Base-by-base conservation (phyloP, 2,329 filamentous ascomycete genomes). In the Pseudogymnoascus sp. region DNA sequence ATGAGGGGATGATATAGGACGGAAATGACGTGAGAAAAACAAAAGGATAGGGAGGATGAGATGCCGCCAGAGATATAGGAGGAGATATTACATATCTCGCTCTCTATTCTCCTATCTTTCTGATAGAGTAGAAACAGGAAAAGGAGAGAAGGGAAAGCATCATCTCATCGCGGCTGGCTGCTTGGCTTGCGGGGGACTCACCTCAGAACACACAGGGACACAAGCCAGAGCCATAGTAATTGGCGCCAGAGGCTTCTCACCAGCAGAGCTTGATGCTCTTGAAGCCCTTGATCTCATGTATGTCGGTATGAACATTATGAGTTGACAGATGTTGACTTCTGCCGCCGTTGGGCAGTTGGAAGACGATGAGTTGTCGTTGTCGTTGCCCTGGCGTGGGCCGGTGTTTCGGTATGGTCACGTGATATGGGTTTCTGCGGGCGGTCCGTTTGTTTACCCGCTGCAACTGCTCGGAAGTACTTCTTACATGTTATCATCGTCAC, bases 331-430 rank as follows among this genome's bases (percentile, higher is more conserved):
- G 44, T 53, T 31, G 44, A 53, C 23, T 53, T 31, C 44, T 53
- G 23, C 9, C 26, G 44, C 44, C n/a, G 44, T 31, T 31, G 44
- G 23, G 23, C 26, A n/a, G 23, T 53, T 53, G 44, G 44, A 53
- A 53, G 44, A 53, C 44, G 44, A 53, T 53, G 44, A 53, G 44
- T 53, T 53, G 44, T 53, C 44, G 44, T 53, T 31, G 44, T 31
- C 8, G 44, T 28, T 53, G 44, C 23, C 23, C 44, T 53, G 44
- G 23, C 44, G 5, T 28, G 44, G 44, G 11, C 23, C 9, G 44
- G 23, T 53, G 44, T 53, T 53, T 53, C 23, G 7, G 23, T 23
- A 28, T 17, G 4, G 7, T 53, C 44, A 53, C 23, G 44, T 53
- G 44, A 28, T n/a, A 44, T 5, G 6, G 10, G 8, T 9, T 53